Conservation (phyloP, 106 monocot genomes). For the Alisma plantagoaquatica region DNA sequence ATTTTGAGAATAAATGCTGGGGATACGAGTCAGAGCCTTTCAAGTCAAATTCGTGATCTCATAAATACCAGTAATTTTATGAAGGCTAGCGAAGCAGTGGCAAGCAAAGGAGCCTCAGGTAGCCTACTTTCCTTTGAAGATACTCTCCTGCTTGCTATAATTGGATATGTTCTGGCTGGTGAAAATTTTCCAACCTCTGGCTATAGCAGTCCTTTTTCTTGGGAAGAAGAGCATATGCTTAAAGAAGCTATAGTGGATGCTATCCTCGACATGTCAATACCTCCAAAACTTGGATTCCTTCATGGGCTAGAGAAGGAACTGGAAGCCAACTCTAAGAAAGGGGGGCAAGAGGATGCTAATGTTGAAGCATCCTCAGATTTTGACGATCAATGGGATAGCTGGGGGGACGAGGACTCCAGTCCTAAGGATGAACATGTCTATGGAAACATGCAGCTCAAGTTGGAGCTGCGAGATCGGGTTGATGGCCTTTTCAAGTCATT, state of each 20-base stretch:
- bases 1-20: slow-evolving; percentile 52
- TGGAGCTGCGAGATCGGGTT: slow-evolving; percentile 82
- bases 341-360: slow-evolving; percentile 16
- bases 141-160: slow-evolving; percentile 61
- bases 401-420: slow-evolving; percentile 76
- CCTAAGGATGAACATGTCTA: slow-evolving; percentile 44
- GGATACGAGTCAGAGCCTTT: slow-evolving; percentile 76
- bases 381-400: slow-evolving; percentile 91
- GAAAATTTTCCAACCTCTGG: slow-evolving; percentile 74
- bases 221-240: slow-evolving; percentile 90
- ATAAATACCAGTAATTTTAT: slow-evolving; percentile 50
- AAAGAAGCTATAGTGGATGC: slow-evolving; percentile 86
- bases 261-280: slow-evolving; percentile 45
- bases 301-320: slow-evolving; percentile 73
- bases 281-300: slow-evolving; percentile 49
- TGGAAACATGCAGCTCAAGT: slow-evolving; percentile 80
- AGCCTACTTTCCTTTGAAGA: slow-evolving; percentile 77
- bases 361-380: slow-evolving; percentile 33
- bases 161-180: slow-evolving; percentile 92
- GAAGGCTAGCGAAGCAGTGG: slow-evolving; percentile 17
- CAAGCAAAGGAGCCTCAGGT: slow-evolving; percentile 9
- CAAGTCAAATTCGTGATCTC: slow-evolving; percentile 86
- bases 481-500: slow-evolving; percentile 85
- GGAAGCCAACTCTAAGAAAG: slow-evolving; percentile 36
- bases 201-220: slow-evolving; percentile 70